Conservation (phyloP, 2,329 filamentous ascomycete genomes). For the Chrysoporthe puriensis region DNA sequence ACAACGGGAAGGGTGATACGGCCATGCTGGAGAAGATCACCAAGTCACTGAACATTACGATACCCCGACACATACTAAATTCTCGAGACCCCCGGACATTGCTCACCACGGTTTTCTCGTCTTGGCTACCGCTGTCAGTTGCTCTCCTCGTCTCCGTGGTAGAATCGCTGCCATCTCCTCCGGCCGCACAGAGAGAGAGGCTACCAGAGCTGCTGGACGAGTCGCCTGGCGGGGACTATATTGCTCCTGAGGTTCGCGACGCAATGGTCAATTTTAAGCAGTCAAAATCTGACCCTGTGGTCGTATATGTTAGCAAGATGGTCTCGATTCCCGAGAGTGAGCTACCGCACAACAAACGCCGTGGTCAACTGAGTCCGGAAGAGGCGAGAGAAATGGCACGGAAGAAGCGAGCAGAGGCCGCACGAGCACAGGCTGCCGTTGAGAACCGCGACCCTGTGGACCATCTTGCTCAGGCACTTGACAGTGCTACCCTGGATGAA, state of each 20-base stretch:
- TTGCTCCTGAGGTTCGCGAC: conserved; percentile 71
- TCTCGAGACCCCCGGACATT: conserved; percentile 83
- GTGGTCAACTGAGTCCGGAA: conserved; percentile 78
- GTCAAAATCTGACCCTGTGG: conserved; percentile 72
- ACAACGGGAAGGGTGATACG: conserved; percentile 81
- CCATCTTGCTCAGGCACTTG: conserved; percentile 64
- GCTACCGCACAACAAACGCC: conserved; percentile 81
- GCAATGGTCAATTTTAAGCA: conserved; percentile 83
- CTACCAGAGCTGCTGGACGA: conserved; percentile 78
- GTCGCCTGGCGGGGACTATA: conserved; percentile 75
- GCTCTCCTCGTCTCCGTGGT: conserved; percentile 92
- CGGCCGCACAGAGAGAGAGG: conserved; percentile 75
- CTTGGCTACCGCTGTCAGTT: conserved; percentile 91
- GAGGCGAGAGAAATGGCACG: conserved; percentile 87
- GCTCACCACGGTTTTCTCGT: conserved; percentile 82
- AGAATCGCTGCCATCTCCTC: conserved; percentile 87
- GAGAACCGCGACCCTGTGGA: conserved; percentile 51
- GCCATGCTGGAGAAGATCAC: conserved; percentile 89
- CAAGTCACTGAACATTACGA: conserved; percentile 82
- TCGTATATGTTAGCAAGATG: conserved; percentile 98
- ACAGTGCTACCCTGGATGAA: conserved; percentile 62
- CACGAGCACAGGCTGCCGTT: conserved; percentile 70
- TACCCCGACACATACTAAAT: conserved; percentile 81
- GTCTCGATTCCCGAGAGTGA: conserved; percentile 93
- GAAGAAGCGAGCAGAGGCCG: conserved; percentile 87